A percentile compares a stretch with the other conserved stretches of the same genome.
These are phyloP conservation scores for Bolboschoenoplectus hybrid DNA, from an alignment of 202 grass and related monocot species.

Conservation along the genomic window DNA sequence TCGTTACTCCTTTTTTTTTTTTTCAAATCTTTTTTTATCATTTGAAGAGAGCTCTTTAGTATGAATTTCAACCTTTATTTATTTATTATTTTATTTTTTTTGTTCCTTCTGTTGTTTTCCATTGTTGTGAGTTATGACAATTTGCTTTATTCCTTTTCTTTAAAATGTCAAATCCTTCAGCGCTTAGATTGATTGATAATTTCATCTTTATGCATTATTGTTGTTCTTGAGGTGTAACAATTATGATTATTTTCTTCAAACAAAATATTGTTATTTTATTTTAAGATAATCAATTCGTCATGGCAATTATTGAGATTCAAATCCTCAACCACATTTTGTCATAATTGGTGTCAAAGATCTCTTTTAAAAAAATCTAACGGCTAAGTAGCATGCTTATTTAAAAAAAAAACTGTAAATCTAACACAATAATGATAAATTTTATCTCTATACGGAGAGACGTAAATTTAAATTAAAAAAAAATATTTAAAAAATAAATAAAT, in stretches of 20 bases:
- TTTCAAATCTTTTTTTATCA: slow-evolving; percentile 32
- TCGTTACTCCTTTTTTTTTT: slow-evolving; percentile 50
- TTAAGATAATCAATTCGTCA: neutral
- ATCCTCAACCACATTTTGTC: neutral
- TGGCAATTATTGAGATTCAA: slow-evolving; percentile 5
- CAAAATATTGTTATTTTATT: neutral
- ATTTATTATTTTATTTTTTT: neutral
- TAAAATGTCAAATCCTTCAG: slow-evolving; percentile 17
- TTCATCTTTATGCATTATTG: neutral
- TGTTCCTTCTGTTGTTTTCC: slow-evolving; percentile 42
- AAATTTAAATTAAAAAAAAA: too few relatives aligned
- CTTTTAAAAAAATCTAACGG: neutral
- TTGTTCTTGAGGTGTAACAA: neutral
- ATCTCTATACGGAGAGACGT: too few relatives aligned
- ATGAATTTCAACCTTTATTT: slow-evolving; percentile 28
- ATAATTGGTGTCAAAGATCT: neutral
- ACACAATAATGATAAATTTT: too few relatives aligned
- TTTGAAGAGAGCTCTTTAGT: neutral
- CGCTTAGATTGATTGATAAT: neutral
- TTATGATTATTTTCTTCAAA: neutral
- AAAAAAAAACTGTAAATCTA: too few relatives aligned
- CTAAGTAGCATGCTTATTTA: neutral
- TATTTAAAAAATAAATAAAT: too few relatives aligned
- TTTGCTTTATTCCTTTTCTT: slow-evolving; percentile 30
- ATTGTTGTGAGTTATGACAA: slow-evolving; percentile 9